phyloP scores from a whole-genome alignment of 192 early-diverging fungal species.

The Coemansia sp. region DNA sequence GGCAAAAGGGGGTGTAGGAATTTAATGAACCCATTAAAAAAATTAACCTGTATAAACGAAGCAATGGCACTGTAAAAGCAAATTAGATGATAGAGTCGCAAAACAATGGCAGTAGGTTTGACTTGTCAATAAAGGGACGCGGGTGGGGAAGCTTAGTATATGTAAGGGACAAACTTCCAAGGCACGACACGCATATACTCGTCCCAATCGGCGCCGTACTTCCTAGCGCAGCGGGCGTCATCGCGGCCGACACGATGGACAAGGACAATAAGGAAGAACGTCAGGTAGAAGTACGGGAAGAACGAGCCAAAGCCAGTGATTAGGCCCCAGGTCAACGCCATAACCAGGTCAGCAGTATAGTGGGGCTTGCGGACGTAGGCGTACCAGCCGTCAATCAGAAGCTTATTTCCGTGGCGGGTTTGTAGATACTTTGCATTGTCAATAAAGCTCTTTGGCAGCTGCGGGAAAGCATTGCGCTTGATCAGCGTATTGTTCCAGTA shows the following conservation, averaged over 20 bases:
- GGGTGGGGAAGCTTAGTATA: slow-evolving; percentile 49
- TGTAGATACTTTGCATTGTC: slow-evolving; percentile 83
- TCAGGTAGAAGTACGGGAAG: slow-evolving; percentile 91
- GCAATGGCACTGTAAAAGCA: too few relatives aligned
- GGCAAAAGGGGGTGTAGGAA: background rate
- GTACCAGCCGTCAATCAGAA: slow-evolving; percentile 92
- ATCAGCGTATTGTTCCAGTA: slow-evolving; percentile 54
- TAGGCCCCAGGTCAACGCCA: slow-evolving; percentile 91
- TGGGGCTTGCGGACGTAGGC: slow-evolving; percentile 89
- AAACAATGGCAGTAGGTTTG: background rate
- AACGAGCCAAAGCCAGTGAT: slow-evolving; percentile 75
- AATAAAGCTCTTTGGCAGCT: slow-evolving; percentile 62
- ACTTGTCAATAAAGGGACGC: background rate
- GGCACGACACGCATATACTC: slow-evolving; percentile 79
- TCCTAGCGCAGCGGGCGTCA: slow-evolving; percentile 81
- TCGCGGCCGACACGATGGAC: slow-evolving; percentile 87
- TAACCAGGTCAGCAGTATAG: slow-evolving; percentile 92
- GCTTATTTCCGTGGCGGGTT: slow-evolving; percentile 76
- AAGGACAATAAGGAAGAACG: slow-evolving; percentile 90
- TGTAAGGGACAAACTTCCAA: slow-evolving; percentile 81
- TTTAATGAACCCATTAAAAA: background rate
- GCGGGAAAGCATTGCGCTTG: slow-evolving; percentile 56
- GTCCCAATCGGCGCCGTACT: slow-evolving; percentile 96
- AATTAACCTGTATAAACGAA: slow-evolving; percentile 1
- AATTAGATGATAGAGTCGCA: background rate